Evolutionary conservation across 2,329 filamentous ascomycete species (phyloP).

Genomic region (Pyrenophora seminiperda): DNA sequence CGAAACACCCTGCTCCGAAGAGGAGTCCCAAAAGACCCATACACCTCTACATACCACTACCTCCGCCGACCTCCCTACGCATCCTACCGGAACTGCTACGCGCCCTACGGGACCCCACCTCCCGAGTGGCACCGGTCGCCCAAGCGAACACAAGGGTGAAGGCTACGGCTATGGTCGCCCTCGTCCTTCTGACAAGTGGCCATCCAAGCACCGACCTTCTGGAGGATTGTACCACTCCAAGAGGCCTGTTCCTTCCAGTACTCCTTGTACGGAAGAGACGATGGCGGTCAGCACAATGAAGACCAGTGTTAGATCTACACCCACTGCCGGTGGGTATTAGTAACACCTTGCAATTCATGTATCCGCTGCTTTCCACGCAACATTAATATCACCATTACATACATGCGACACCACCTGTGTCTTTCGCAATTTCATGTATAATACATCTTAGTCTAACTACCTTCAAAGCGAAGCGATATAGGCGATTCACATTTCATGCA

Average conservation of each 20-base stretch:
- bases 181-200: constrained; percentile 23
- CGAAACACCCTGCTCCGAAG: too few relatives aligned
- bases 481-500: too few relatives aligned
- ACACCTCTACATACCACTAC: constrained; percentile 6
- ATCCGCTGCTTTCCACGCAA: too few relatives aligned
- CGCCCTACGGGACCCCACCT: neutral
- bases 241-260: constrained; percentile 9
- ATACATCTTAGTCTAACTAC: too few relatives aligned
- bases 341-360: neutral
- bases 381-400: too few relatives aligned
- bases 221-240: constrained; percentile 3
- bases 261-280: constrained; percentile 8
- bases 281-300: constrained; percentile 23
- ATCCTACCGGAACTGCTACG: constrained; percentile 11
- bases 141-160: constrained; percentile 6
- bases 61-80: neutral
- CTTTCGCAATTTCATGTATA: too few relatives aligned
- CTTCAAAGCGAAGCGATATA: too few relatives aligned
- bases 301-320: constrained; percentile 29
- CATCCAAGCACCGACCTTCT: constrained; percentile 6
- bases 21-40: constrained; percentile 28
- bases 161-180: constrained; percentile 21
- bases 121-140: constrained; percentile 14
- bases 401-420: too few relatives aligned
- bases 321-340: constrained; percentile 18